Base-by-base conservation (phyloP, 805 yeast species). In the Ogataea angusta region DNA sequence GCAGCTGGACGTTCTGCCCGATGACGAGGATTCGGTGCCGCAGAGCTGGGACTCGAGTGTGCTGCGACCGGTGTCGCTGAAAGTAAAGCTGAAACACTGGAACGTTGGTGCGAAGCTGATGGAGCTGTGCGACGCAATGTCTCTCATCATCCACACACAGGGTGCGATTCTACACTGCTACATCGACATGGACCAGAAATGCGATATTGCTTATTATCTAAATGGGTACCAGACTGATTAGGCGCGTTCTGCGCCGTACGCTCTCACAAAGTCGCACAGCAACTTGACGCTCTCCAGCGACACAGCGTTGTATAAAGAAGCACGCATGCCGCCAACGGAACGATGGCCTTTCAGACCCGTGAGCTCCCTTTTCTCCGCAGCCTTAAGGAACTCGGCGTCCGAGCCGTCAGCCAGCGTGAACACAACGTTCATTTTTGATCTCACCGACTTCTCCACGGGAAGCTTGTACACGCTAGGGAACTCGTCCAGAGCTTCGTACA, bases 291-390 rank as follows among this genome's bases (percentile, higher is more conserved):
- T 77, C 16, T 73, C 70, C 34, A 77, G 66, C 4, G 80, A 62
- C 38, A 93, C 85, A 12, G 98, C 96, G 57, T 93, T 91, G 64
- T 91, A 90, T 40, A 89, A 69, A 10, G 97, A 89, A 12, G 95
- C 90, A 64, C 99, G 82, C 66, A 93, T 84, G 22, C 99, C 99
- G 37, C 98, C 98, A 31, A 91, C 98, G 4, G 96, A 87, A 62
- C 98, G 78, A 66, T 91, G 98, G 30, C 99, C 98, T 66, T 89
- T 86, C 56, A 91, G 73, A 6, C 97, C 98, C 5, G 80, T 68
- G 47, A 93, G 70, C 2, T 76, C 73, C 19, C 62, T 75, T 17
- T 69, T 73, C 30, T 50, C 61, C 3, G 97, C 95, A 34, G 72
- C 80, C 46, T 76, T 68, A 46, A 91, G 56, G 66, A 93, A 93